phyloP scores from a whole-genome alignment of 2,329 filamentous ascomycete genomes.

The Aureobasidium lini region DNA sequence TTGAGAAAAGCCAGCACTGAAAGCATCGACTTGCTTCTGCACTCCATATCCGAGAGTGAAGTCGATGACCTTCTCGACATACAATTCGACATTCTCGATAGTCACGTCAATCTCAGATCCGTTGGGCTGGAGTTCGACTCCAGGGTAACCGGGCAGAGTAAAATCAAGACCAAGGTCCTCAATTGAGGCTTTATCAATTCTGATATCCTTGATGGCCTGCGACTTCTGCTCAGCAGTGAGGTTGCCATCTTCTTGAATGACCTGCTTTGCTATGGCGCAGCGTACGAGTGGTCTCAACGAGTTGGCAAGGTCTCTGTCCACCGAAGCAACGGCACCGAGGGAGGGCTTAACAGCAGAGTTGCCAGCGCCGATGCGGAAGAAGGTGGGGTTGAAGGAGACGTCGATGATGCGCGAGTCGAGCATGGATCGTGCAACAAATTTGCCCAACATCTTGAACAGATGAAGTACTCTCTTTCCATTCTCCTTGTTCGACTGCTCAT shows the following conservation, averaged over 20 bases:
- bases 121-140: constrained; percentile 71
- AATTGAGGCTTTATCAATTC: constrained; percentile 66
- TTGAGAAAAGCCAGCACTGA: constrained; percentile 83
- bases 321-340: constrained; percentile 78
- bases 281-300: constrained; percentile 83
- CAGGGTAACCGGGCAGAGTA: constrained; percentile 82
- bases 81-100: constrained; percentile 84
- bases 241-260: constrained; percentile 63
- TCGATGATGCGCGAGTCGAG: constrained; percentile 97
- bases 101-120: constrained; percentile 71
- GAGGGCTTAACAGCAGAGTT: constrained; percentile 66
- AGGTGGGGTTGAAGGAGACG: constrained; percentile 92
- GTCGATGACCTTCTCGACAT: constrained; percentile 84
- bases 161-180: constrained; percentile 92
- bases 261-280: constrained; percentile 75
- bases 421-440: constrained; percentile 97
- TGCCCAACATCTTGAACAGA: constrained; percentile 87
- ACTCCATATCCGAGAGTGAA: constrained; percentile 87
- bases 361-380: constrained; percentile 85
- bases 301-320: constrained; percentile 77
- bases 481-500: constrained; percentile 63
- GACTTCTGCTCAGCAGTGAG: constrained; percentile 65
- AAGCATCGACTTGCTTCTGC: constrained; percentile 80
- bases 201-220: constrained; percentile 59
- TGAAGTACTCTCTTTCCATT: constrained; percentile 83